phyloP scores from a whole-genome alignment of 2,329 filamentous ascomycete species.

The Ophiostoma montium region DNA sequence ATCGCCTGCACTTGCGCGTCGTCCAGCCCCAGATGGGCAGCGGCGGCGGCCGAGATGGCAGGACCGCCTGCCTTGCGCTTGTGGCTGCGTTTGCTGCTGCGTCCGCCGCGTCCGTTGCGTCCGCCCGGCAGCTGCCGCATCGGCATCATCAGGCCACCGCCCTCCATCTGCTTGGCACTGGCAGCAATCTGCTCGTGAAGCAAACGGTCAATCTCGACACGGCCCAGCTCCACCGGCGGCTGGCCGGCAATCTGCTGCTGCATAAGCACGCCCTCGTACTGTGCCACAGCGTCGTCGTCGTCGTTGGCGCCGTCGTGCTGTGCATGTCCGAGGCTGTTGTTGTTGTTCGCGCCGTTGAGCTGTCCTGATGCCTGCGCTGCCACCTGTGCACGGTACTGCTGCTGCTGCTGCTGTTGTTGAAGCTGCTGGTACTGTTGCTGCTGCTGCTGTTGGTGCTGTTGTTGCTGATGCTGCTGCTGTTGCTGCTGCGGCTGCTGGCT shows the following conservation, averaged over 20 bases:
- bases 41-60: background rate
- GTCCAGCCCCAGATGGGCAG: background rate
- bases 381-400: conserved; percentile 23
- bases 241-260: conserved; percentile 39
- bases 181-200: conserved; percentile 55
- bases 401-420: conserved; percentile 13
- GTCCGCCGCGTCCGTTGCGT: conserved; percentile 24
- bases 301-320: conserved; percentile 66
- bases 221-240: conserved; percentile 38
- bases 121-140: conserved; percentile 35
- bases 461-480: conserved; percentile 11
- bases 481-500: conserved; percentile 13
- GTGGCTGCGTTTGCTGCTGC: conserved; percentile 12
- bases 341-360: conserved; percentile 19
- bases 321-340: conserved; percentile 21
- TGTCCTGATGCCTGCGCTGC: conserved; percentile 15
- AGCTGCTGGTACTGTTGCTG: conserved; percentile 11
- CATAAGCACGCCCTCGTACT: conserved; percentile 45
- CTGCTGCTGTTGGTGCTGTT: conserved; percentile 13
- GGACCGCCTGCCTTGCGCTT: background rate
- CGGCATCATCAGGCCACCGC: conserved; percentile 61
- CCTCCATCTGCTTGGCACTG: conserved; percentile 55
- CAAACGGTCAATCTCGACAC: conserved; percentile 51
- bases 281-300: conserved; percentile 58
- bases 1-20: conserved; percentile 42